A percentile compares a stretch with the other conserved stretches of the same genome.
Conservation (phyloP, 805 yeast genomes). For the Kluyveromyces siamensis region DNA sequence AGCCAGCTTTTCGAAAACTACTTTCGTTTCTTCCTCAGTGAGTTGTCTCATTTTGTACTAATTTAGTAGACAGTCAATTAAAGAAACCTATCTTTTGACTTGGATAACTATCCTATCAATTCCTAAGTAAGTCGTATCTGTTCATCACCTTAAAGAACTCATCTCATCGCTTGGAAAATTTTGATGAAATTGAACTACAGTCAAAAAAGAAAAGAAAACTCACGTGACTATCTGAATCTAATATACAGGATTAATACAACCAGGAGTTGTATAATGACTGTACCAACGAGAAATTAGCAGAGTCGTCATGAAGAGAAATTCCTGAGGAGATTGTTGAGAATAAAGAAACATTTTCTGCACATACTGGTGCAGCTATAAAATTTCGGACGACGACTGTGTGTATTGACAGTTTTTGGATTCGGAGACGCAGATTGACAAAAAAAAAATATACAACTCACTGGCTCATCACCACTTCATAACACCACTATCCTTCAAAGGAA, state of each 20-base stretch:
- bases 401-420: too few relatives aligned
- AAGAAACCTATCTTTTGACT: background rate
- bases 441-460: too few relatives aligned
- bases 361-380: too few relatives aligned
- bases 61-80: background rate
- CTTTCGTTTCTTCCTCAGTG: conserved; percentile 95
- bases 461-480: background rate
- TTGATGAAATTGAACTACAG: background rate
- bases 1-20: conserved; percentile 91
- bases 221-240: background rate
- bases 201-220: background rate
- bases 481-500: conserved; percentile 3
- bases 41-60: conserved; percentile 66
- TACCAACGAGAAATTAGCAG: too few relatives aligned
- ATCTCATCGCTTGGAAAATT: conserved; percentile 13
- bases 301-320: too few relatives aligned
- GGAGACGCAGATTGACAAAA: too few relatives aligned
- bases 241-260: too few relatives aligned
- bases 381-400: too few relatives aligned
- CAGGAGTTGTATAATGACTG: background rate
- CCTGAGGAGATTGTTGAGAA: too few relatives aligned
- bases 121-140: too few relatives aligned
- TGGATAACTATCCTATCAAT: background rate
- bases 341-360: too few relatives aligned
- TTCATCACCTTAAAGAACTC: conserved; percentile 1